These are phyloP conservation scores for Fusarium neocosmosporiellum DNA, from an alignment of 2,329 filamentous ascomycete species.

Conservation along the genomic window DNA sequence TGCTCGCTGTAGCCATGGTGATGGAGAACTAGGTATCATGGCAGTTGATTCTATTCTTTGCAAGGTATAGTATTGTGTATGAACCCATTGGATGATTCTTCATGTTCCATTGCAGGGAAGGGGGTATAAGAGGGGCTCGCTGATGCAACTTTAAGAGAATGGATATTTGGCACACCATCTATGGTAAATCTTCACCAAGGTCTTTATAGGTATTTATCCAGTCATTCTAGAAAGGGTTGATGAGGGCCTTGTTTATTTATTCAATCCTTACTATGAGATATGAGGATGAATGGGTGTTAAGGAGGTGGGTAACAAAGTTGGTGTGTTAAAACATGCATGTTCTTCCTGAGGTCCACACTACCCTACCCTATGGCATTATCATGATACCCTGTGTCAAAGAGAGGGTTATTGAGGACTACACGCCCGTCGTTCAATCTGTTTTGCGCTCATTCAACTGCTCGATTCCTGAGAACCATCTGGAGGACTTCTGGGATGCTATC, in stretches of 20 bases:
- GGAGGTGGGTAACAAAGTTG: neutral
- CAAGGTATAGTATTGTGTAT: neutral
- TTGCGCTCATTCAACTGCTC: too few species aligned
- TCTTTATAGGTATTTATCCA: neutral
- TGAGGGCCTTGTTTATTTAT: neutral
- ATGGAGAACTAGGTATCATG: neutral
- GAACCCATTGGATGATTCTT: neutral
- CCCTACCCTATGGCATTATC: neutral
- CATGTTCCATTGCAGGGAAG: neutral
- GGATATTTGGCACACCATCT: neutral
- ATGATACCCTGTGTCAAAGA: too few species aligned
- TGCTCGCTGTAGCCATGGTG: neutral
- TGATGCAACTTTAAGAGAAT: neutral
- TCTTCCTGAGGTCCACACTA: neutral
- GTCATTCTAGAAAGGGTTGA: neutral
- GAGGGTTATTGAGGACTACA: too few species aligned
- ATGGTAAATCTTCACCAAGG: neutral
- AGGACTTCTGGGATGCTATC: too few species aligned
- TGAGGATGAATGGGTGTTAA: neutral
- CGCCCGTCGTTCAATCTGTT: too few species aligned
- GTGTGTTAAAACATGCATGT: neutral
- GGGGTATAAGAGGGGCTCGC: neutral
- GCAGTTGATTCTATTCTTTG: neutral
- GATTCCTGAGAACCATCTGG: too few species aligned
- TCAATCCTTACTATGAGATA: neutral